Base-by-base conservation (phyloP, 2,329 filamentous ascomycete species). In the Trichoderma atrobrunneum region DNA sequence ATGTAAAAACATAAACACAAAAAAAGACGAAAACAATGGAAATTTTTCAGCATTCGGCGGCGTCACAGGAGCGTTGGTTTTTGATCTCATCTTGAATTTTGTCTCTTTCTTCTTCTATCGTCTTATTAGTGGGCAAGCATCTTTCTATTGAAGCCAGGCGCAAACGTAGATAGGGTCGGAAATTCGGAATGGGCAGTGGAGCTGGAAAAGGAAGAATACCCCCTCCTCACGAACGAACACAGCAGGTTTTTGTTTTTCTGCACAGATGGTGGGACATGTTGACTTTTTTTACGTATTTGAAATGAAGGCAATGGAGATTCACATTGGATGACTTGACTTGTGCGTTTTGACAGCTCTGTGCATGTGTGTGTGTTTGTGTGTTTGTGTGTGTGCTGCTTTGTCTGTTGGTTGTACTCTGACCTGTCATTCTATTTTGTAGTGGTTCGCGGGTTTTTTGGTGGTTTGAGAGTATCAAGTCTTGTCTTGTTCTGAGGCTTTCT, bases 61-160 rank as follows among this genome's bases (percentile, higher is more conserved):
- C 48, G 57, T 67, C 70, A 68, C 18, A 30, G 66, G 54, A 72
- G 51, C 70, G 64, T 65, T 56, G 18, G 24, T 63, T 16, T 62
- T 16, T 61, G 56, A 72, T 57, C 63, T 36, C 63, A 32, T 69
- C 62, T 59, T 71, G 66, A 69, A 69, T 61, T 69, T 61, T 34
- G 21, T 56, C 54, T 16, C 8, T 18, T 34, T 26, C 51, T 43
- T 62, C 24, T 61, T n/a, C 18, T 36, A 32, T 60, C 57, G n/a
- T 34, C n/a, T 60, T 30, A n/a, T 60, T 34, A 48, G 43, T 66
- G 64, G 48, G 69, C 43, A 28, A 70, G 48, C 30, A 64, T 71
- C 21, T 26, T 60, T 59, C 34, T 28, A 30, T 60, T 69, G 21
- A 26, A 65, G 26, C 39, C 69, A 71, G 66, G 66, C 66, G 66